A percentile compares a stretch with the other conserved stretches of the same genome.
Conservation (phyloP, 1,139 yeast species). For the Kurtzmaniella quercitrusa region DNA sequence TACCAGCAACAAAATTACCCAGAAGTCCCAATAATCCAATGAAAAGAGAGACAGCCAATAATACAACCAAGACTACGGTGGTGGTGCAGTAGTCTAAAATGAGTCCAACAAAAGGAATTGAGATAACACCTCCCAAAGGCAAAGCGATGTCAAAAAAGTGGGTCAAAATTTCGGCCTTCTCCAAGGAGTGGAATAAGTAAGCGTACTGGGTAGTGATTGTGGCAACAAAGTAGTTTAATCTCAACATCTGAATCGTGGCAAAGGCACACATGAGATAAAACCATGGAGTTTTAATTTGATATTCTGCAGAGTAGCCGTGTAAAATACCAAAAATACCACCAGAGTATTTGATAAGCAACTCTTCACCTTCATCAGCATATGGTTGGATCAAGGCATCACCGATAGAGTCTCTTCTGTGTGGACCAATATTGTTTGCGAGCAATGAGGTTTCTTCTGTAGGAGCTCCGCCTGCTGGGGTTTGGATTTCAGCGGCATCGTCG, state of each 20-base stretch:
- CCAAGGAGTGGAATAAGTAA: constrained; percentile 30
- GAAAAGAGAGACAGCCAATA: constrained; percentile 27
- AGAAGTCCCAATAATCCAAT: constrained; percentile 39
- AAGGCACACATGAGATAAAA: constrained; percentile 37
- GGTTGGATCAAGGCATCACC: constrained; percentile 47
- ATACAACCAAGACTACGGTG: constrained; percentile 26
- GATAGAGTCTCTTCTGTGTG: constrained; percentile 35
- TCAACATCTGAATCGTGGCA: constrained; percentile 40
- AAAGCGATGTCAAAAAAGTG: constrained; percentile 40
- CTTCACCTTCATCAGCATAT: constrained; percentile 40
- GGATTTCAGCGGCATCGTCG: constrained; percentile 17
- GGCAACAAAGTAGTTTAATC: constrained; percentile 45
- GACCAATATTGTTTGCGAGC: constrained; percentile 9
- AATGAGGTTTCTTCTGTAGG: constrained; percentile 21
- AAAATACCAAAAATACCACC: constrained; percentile 43
- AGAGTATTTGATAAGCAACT: constrained; percentile 26
- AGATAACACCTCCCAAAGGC: constrained; percentile 42
- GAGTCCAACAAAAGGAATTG: constrained; percentile 41
- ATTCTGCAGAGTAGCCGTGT: constrained; percentile 41
- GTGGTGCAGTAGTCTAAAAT: constrained; percentile 38
- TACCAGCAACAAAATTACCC: constrained; percentile 25
- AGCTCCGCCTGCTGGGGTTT: constrained; percentile 2
- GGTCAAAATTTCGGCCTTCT: constrained; percentile 28
- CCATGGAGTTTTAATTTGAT: constrained; percentile 41
- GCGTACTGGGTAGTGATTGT: constrained; percentile 43